Base-by-base conservation (phyloP, 495 filamentous ascomycete species). In the Penicillium desertorum region DNA sequence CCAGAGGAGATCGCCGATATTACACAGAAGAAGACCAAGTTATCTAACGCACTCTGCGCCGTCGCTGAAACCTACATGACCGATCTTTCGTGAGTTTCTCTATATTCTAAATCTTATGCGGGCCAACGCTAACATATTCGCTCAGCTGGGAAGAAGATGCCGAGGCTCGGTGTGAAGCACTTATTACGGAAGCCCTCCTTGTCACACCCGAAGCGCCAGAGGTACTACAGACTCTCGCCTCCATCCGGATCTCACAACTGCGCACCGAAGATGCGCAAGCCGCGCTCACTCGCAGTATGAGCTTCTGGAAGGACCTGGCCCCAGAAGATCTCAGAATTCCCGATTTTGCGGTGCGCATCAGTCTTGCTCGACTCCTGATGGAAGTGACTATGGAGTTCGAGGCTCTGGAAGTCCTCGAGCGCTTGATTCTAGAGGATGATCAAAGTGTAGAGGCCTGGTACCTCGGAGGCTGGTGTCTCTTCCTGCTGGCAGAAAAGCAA, bases 41-140 rank as follows among this genome's bases (percentile, higher is more conserved):
- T 98, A 37, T 89, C 90, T 1, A 89, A 86, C 59, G 90, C 92
- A 5, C 79, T 99, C 27, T 98, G 95, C 71, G 89, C 87, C 2
- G 86, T 96, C 53, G 84, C 88, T 0, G 95, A 99, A 71, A 88
- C 97, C 32, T 98, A 96, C 70, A 99, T 99, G 95, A 98, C 92
- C 29, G 95, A 99, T 76, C 80, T 99, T 59, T 88, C 82, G 71
- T 79, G 65, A 63, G 74, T 75, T 45, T 9, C 32, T n/a, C 23
- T 14, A 16, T 16, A 22, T 17, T 12, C 43, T 25, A 22, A 20
- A 44, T 14, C 25, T 1, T 43, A 36, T 45, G 17, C 4, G 1
- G 20, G 17, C 4, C 19, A 47, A n/a, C 10, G 30, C 58, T 67
- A 47, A 60, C 44, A 10, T 53, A 9, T n/a, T 39, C 22, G 23